Percentiles rank a stretch among this genome's conserved stretches.
Conservation (phyloP, 78 protist species). For the Mantamonas sphyraenae region DNA sequence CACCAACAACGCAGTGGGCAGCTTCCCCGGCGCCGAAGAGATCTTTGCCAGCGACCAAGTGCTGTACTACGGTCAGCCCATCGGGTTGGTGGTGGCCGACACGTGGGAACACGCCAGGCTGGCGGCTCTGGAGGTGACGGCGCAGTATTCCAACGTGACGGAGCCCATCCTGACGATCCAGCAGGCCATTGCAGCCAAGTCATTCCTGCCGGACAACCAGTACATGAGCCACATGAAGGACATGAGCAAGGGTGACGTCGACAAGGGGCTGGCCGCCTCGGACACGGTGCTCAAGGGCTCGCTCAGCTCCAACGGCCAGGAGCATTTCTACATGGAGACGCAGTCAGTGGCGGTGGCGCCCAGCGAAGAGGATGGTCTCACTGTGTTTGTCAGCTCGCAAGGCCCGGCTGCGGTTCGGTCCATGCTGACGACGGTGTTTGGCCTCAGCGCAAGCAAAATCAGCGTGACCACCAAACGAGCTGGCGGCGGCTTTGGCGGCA, state of each 20-base stretch:
- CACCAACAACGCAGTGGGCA: slow-evolving; percentile 10
- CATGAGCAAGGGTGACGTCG: slow-evolving; percentile 12
- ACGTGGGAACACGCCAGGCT: slow-evolving; percentile 18
- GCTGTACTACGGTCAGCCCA: slow-evolving; percentile 10
- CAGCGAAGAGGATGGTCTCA: neutral
- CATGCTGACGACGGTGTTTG: too few relatives aligned
- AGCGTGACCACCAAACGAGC: slow-evolving; percentile 42
- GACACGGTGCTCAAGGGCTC: slow-evolving; percentile 2
- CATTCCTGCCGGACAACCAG: neutral
- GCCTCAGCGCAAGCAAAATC: slow-evolving; percentile 55
- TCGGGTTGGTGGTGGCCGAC: slow-evolving; percentile 40
- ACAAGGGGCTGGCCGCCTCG: slow-evolving; percentile 4
- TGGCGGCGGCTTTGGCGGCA: slow-evolving; percentile 82
- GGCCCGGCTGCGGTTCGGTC: too few relatives aligned
- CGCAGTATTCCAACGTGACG: neutral
- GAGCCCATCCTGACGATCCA: slow-evolving; percentile 4
- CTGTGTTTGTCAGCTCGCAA: neutral
- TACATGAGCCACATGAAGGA: neutral
- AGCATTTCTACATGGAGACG: slow-evolving; percentile 47
- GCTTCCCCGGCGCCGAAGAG: neutral
- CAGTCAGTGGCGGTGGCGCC: slow-evolving; percentile 13
- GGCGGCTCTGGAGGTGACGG: slow-evolving; percentile 4
- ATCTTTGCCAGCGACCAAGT: slow-evolving; percentile 24
- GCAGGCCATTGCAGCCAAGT: neutral
- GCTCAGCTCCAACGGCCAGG: slow-evolving; percentile 18